A percentile compares a stretch with the other conserved stretches of the same genome.
Conservation (phyloP, 176 grass and related monocot species). For the Neostapfia colusana region DNA sequence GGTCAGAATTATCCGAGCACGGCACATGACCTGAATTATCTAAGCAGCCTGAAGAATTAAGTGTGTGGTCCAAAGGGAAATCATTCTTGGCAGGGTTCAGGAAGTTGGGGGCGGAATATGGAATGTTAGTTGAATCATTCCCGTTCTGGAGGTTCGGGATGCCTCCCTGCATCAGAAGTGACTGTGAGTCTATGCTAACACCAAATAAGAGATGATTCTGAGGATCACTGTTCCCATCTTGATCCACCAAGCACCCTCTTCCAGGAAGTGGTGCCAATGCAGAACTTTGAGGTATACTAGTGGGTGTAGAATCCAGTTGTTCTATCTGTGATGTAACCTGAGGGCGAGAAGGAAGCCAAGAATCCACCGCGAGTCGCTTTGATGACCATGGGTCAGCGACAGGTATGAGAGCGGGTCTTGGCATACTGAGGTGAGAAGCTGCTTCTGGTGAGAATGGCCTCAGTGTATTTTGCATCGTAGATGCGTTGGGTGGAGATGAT, state of each 20-base stretch:
- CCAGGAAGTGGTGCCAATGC: slow-evolving; percentile 65
- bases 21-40: slow-evolving; percentile 63
- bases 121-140: slow-evolving; percentile 61
- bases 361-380: slow-evolving; percentile 73
- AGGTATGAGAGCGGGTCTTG: slow-evolving; percentile 54
- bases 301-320: slow-evolving; percentile 54
- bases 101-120: slow-evolving; percentile 78
- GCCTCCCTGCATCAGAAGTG: slow-evolving; percentile 67
- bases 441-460: slow-evolving; percentile 64
- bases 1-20: slow-evolving; percentile 62
- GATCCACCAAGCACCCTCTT: slow-evolving; percentile 75
- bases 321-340: slow-evolving; percentile 51
- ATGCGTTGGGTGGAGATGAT: slow-evolving; percentile 46
- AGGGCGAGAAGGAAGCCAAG: slow-evolving; percentile 48
- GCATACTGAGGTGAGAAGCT: slow-evolving; percentile 57
- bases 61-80: slow-evolving; percentile 65
- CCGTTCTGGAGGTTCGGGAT: slow-evolving; percentile 55
- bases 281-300: slow-evolving; percentile 57
- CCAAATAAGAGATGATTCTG: slow-evolving; percentile 77
- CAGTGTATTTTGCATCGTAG: slow-evolving; percentile 54
- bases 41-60: slow-evolving; percentile 64
- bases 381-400: slow-evolving; percentile 64
- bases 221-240: slow-evolving; percentile 63
- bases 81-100: slow-evolving; percentile 71
- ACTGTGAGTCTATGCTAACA: slow-evolving; percentile 72